These are phyloP conservation scores for Serendipita vermifera DNA, from an alignment of 768 basidiomycete genomes.

Conservation along the genomic window DNA sequence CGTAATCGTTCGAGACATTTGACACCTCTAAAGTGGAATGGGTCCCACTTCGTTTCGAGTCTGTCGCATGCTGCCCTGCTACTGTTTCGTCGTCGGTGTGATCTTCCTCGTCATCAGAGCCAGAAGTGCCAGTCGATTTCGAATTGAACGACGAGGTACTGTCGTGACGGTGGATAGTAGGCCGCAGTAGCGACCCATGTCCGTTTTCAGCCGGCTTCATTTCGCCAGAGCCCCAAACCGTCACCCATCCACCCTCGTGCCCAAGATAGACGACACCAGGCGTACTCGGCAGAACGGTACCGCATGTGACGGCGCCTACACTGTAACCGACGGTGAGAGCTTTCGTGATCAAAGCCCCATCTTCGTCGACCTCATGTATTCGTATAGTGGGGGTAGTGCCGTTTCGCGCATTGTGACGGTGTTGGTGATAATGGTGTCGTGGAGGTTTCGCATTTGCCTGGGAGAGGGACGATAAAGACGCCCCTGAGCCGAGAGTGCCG, in stretches of 20 bases:
- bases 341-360: conserved; percentile 17
- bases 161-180: conserved; percentile 13
- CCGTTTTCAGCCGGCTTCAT: conserved; percentile 25
- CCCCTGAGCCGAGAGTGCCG: background rate
- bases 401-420: background rate
- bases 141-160: conserved; percentile 11
- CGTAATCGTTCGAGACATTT: conserved; percentile 28
- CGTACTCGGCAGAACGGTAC: conserved; percentile 56
- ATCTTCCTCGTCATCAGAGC: background rate
- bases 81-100: background rate
- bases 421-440: background rate
- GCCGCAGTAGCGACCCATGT: conserved; percentile 28
- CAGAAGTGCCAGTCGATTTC: background rate
- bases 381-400: conserved; percentile 48
- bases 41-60: background rate
- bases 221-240: conserved; percentile 47
- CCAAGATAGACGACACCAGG: conserved; percentile 65
- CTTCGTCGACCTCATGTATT: conserved; percentile 50
- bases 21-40: background rate
- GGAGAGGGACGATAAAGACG: background rate
- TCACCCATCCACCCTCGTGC: conserved; percentile 83
- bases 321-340: conserved; percentile 51
- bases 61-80: conserved; percentile 9
- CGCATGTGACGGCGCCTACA: conserved; percentile 72
- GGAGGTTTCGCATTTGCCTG: too few relatives aligned